Percentiles rank a stretch among this genome's conserved stretches.
Conservation (phyloP, 805 yeast species). For the Lipomyces spencermartinsiae region DNA sequence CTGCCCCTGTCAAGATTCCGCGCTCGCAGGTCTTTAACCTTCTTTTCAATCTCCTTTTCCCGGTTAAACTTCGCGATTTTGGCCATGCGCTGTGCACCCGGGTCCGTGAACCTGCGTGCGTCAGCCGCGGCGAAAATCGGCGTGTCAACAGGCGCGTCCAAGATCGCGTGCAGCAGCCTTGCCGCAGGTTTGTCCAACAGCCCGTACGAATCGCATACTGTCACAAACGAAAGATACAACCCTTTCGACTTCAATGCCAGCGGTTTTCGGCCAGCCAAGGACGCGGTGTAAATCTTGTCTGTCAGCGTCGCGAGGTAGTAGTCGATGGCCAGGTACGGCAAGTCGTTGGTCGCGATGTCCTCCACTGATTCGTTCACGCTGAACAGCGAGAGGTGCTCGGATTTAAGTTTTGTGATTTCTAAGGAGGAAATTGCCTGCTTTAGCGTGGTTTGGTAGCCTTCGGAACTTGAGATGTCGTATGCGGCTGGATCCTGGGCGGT, state of each 20-base stretch:
- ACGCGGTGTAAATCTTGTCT: slow-evolving; percentile 41
- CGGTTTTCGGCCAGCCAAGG: slow-evolving; percentile 21
- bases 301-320: slow-evolving; percentile 59
- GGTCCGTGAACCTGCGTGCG: slow-evolving; percentile 36
- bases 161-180: slow-evolving; percentile 14
- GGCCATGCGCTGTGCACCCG: slow-evolving; percentile 63
- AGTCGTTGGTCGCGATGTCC: slow-evolving; percentile 68
- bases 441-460: slow-evolving; percentile 20
- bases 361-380: slow-evolving; percentile 73
- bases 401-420: slow-evolving; percentile 14
- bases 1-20: slow-evolving; percentile 1
- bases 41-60: slow-evolving; percentile 59
- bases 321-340: slow-evolving; percentile 59
- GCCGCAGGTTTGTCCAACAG: slow-evolving; percentile 16
- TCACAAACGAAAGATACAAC: slow-evolving; percentile 26
- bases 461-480: slow-evolving; percentile 18
- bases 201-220: slow-evolving; percentile 29
- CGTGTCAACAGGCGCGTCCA: slow-evolving; percentile 24
- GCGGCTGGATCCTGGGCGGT: neutral
- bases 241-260: slow-evolving; percentile 24
- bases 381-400: slow-evolving; percentile 60
- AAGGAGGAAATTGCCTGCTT: slow-evolving; percentile 21
- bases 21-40: slow-evolving; percentile 50
- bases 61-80: slow-evolving; percentile 72
- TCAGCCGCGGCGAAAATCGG: slow-evolving; percentile 24